Conservation (phyloP, 73 alveolate genomes). For the Effrenium voratum region DNA sequence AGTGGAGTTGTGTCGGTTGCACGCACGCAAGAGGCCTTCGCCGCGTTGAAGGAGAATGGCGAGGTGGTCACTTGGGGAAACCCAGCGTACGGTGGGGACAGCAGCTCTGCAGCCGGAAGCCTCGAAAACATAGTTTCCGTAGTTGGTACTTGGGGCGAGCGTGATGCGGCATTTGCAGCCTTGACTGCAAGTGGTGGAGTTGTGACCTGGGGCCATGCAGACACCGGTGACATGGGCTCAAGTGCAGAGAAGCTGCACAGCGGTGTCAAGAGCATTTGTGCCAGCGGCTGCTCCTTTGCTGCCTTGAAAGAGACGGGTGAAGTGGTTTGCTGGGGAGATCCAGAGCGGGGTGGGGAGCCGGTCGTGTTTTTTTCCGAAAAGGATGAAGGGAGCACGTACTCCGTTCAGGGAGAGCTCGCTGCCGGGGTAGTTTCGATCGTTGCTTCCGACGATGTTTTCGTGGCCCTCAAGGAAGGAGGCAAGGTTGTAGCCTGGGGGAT, state of each 20-base stretch:
- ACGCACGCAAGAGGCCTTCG: conserved; percentile 6
- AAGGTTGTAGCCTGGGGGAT: neutral
- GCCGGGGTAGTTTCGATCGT: neutral
- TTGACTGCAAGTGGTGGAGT: neutral
- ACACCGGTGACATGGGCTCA: neutral
- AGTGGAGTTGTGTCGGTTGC: neutral
- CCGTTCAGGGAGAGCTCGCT: neutral
- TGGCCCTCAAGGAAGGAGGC: conserved; percentile 2
- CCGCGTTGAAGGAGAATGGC: conserved; percentile 1
- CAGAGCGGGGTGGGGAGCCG: conserved; percentile 12
- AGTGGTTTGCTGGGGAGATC: conserved; percentile 19
- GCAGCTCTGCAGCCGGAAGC: conserved; percentile 26
- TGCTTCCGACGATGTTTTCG: conserved; percentile 7
- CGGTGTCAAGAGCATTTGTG: neutral
- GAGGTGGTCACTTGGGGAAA: neutral
- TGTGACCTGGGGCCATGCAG: neutral
- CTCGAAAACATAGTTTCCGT: neutral
- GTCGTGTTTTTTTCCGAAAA: neutral
- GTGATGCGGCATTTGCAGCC: conserved; percentile 7
- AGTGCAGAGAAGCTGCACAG: neutral
- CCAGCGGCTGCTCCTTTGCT: conserved; percentile 13
- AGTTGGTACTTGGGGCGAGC: neutral
- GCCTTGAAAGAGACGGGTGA: conserved; percentile 2
- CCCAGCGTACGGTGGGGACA: conserved; percentile 1
- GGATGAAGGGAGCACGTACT: neutral